These are phyloP conservation scores for Claviceps maximensis DNA, from an alignment of 2,329 filamentous ascomycete species.

Conservation along the genomic window DNA sequence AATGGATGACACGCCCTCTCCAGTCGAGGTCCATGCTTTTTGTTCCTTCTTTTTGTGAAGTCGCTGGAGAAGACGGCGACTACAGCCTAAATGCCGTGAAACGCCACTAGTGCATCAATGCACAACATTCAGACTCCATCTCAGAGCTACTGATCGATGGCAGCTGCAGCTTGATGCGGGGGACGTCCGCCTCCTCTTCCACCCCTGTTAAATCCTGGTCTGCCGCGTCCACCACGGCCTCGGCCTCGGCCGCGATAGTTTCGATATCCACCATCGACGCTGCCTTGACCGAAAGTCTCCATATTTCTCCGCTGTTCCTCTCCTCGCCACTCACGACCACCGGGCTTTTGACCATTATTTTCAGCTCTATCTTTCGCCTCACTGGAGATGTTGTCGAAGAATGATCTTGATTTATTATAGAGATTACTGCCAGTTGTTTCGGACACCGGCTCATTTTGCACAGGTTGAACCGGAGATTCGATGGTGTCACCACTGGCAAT, in stretches of 20 bases:
- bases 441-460: slow-evolving; percentile 26
- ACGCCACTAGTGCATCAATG: neutral
- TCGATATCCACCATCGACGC: slow-evolving; percentile 69
- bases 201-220: slow-evolving; percentile 26
- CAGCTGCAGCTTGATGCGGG: slow-evolving; percentile 18
- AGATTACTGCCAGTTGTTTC: slow-evolving; percentile 28
- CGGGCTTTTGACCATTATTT: slow-evolving; percentile 51
- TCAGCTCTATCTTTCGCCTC: slow-evolving; percentile 83
- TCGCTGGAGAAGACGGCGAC: neutral
- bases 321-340: slow-evolving; percentile 75
- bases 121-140: neutral
- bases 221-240: slow-evolving; percentile 46
- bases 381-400: slow-evolving; percentile 97
- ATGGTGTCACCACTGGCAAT: slow-evolving; percentile 60
- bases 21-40: neutral
- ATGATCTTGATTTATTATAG: slow-evolving; percentile 82
- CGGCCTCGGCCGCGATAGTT: slow-evolving; percentile 71
- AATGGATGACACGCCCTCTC: neutral
- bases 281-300: slow-evolving; percentile 94
- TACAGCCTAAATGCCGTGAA: neutral
- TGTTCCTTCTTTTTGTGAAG: neutral
- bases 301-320: slow-evolving; percentile 94
- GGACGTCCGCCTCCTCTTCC: slow-evolving; percentile 25
- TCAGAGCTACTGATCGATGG: slow-evolving; percentile 14
- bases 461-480: slow-evolving; percentile 32